A percentile compares a stretch with the other conserved stretches of the same genome.
Evolutionary conservation across 2,329 filamentous ascomycete genomes (phyloP).

Genomic region (Xenosphaeropsis pyriputrescens): DNA sequence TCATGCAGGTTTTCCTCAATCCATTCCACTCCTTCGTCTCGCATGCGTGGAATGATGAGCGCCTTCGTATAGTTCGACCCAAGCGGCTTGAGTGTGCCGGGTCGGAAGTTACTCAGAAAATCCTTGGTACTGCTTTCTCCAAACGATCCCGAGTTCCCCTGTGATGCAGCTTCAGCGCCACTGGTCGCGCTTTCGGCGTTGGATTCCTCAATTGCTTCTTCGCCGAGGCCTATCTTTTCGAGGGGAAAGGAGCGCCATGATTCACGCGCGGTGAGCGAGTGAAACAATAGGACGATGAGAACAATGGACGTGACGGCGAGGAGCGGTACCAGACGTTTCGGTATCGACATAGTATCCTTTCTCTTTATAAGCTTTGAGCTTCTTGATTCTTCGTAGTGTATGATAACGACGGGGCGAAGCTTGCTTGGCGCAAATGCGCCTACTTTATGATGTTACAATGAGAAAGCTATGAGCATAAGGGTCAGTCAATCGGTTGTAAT

Average conservation of each 20-base stretch:
- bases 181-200: conserved; percentile 1
- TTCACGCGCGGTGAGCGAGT: not conserved
- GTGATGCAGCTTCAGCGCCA: not conserved
- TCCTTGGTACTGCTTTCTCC: not conserved
- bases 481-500: too few relatives aligned
- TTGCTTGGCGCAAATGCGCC: too few relatives aligned
- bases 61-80: conserved; percentile 9
- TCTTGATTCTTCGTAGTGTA: too few relatives aligned
- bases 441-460: too few relatives aligned
- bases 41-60: conserved; percentile 7
- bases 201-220: not conserved
- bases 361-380: too few relatives aligned
- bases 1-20: conserved; percentile 5
- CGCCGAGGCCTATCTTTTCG: conserved; percentile 4
- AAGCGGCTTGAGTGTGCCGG: conserved; percentile 4
- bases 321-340: not conserved
- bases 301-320: not conserved
- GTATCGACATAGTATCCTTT: not conserved
- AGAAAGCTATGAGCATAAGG: too few relatives aligned
- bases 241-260: conserved; percentile 2
- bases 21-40: conserved; percentile 10
- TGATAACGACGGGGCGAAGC: too few relatives aligned
- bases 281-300: not conserved
- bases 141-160: not conserved
- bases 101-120: conserved; percentile 1